These are phyloP conservation scores for Coemansia sp. DNA, from an alignment of 192 early-diverging fungal genomes.

Conservation along the genomic window DNA sequence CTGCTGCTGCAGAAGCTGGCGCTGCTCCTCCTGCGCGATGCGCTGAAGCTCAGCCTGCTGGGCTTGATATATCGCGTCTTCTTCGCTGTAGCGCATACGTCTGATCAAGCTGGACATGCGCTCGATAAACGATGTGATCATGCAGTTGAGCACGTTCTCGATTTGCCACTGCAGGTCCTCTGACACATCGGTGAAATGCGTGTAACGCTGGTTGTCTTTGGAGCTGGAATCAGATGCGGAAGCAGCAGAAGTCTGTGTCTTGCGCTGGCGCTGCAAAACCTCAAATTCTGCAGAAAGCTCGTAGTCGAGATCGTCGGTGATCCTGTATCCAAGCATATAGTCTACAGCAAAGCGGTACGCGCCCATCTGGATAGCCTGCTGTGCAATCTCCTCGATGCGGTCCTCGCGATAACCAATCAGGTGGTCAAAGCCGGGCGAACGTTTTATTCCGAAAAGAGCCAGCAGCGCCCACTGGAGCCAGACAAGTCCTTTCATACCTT, in stretches of 20 bases:
- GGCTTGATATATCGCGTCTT: constrained; percentile 60
- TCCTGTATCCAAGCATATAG: constrained; percentile 61
- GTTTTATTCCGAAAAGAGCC: constrained; percentile 53
- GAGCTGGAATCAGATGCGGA: background rate
- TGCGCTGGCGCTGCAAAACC: constrained; percentile 35
- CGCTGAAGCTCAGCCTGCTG: constrained; percentile 42
- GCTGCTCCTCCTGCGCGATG: constrained; percentile 37
- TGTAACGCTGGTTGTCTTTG: constrained; percentile 22
- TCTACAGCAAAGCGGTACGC: constrained; percentile 66
- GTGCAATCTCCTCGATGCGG: constrained; percentile 53
- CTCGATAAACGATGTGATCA: constrained; percentile 57
- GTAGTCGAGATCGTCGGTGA: constrained; percentile 44
- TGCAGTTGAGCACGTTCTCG: constrained; percentile 55
- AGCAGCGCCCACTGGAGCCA: constrained; percentile 66
- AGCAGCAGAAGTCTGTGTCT: constrained; percentile 1
- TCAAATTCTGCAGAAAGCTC: constrained; percentile 48
- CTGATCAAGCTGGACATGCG: constrained; percentile 60
- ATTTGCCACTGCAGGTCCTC: constrained; percentile 58
- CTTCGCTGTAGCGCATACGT: constrained; percentile 68
- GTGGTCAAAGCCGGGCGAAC: constrained; percentile 49
- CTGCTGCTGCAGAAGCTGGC: constrained; percentile 22
- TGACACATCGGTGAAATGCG: constrained; percentile 35
- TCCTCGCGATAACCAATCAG: constrained; percentile 51
- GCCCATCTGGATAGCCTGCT: constrained; percentile 57
- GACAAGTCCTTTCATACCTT: constrained; percentile 54